Base-by-base conservation (phyloP, 768 basidiomycete species). In the Boletus vinaceobasis region DNA sequence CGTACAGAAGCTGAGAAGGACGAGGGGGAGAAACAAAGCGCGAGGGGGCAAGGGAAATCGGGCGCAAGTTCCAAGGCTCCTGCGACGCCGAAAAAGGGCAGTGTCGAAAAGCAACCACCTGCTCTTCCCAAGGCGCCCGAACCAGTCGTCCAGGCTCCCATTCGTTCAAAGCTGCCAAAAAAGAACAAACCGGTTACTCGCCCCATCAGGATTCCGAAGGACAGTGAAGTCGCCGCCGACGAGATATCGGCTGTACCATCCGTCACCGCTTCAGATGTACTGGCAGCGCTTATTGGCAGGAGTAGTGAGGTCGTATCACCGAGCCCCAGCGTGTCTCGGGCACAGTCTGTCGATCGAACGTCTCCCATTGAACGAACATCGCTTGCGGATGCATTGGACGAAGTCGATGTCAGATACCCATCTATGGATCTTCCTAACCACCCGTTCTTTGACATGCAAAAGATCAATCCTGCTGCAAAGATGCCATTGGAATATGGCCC, bases 401-500 rank as follows among this genome's bases (percentile, higher is more conserved):
- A 90, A 60, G 81, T 92, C 19, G 79, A 85, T 52, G 68, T 80
- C 14, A 74, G 78, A 50, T 80, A 82, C 62, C 85, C 86, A 3
- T 71, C 68, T 48, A 79, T 91, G 77, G 82, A 87, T 61, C 73
- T 92, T 43, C 70, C 81, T 7, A 82, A 81, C 39, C 84, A 91
- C 59, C 78, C 88, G 0, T 86, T 93, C 71, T 93, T 93, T 64
- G 87, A 91, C 62, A 61, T 79, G 27, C 75, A 81, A 52, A 85
- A 81, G 68, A 78, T 93, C 55, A 85, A 84, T 61, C 83, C 88
- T 26, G 81, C 87, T n/a, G 80, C 84, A 47, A 88, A 84, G 64
- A 85, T 90, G 78, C 88, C 90, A 13, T 71, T 92, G 42, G 88
- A 91, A 60, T 93, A 93, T 61, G 88, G 86, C 1, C 90, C 91